Base-by-base conservation (phyloP, 345 rosid genomes). In the Noccaea bulbosa region DNA sequence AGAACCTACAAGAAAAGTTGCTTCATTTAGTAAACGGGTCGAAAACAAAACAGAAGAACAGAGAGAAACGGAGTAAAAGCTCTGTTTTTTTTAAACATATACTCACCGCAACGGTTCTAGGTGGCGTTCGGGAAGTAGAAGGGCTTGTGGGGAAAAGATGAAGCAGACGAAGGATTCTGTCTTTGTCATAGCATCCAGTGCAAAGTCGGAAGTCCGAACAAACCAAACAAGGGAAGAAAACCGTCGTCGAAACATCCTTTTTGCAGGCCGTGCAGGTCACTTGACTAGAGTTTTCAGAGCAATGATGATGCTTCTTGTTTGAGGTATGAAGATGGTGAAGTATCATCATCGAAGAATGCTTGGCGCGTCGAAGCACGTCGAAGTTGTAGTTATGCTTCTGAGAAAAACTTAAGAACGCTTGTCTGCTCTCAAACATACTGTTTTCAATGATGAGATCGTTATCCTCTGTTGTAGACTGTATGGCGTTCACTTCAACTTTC, bases 261-360 rank as follows among this genome's bases (percentile, higher is more conserved):
- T 67, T 57, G 74, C 88, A 86, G 64, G 72, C 40, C 59, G 60
- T 72, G 67, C 91, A 88, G 27, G 43, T 35, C 27, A 62, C 27
- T 54, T 46, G 44, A 2, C 50, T 39, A 46, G 71, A 17, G 44
- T 24, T 41, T 59, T 64, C 68, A 37, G 41, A 45, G 56, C 43
- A 16, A 8, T 50, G 20, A 5, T 63, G 58, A 27, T 3, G 30
- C 30, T 27, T 27, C 38, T 55, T 12, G 11, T 9, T 68, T 62
- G 76, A 79, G 59, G 67, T 71, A 54, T 70, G 79, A 40, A 85
- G 88, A 66, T 82, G 77, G 77, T 88, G 75, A 30, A 91, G 80
- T 76, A 88, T 80, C 93, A 87, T 86, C 91, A 88, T 88, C 2
- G 91, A 83, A 17, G 97, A 86, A 78, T 84, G 67, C 78, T 91